These are phyloP conservation scores for Arachis monticola DNA, from an alignment of 331 rosid genomes.

Conservation along the genomic window DNA sequence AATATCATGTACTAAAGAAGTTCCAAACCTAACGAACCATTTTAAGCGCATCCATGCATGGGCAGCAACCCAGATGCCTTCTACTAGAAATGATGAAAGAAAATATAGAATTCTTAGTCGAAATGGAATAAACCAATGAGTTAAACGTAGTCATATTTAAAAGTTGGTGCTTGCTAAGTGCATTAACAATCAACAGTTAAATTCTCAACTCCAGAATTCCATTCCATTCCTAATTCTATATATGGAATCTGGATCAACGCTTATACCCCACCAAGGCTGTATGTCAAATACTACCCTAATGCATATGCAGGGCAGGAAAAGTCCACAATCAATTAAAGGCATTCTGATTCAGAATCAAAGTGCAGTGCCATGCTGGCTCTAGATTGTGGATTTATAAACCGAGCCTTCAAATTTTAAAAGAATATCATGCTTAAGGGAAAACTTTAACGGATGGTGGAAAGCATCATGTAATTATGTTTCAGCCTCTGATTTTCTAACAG, in stretches of 20 bases:
- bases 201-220: slow-evolving; percentile 14
- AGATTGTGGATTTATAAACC: neutral
- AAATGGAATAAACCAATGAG: neutral
- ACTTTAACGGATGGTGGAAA: slow-evolving; percentile 11
- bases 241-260: neutral
- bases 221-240: neutral
- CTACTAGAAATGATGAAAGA: neutral
- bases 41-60: neutral
- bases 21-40: neutral
- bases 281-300: slow-evolving; percentile 28
- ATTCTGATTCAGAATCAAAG: slow-evolving; percentile 4
- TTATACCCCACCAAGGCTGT: neutral
- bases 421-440: slow-evolving; percentile 13
- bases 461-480: slow-evolving; percentile 31
- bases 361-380: slow-evolving; percentile 3
- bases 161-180: neutral
- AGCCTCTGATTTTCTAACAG: slow-evolving; percentile 45
- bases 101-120: neutral
- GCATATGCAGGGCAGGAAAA: slow-evolving; percentile 19
- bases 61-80: neutral
- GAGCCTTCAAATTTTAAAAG: slow-evolving; percentile 29
- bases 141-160: neutral
- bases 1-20: neutral
- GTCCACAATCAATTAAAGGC: neutral
- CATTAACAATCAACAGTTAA: neutral